Base-by-base conservation (phyloP, 768 basidiomycete species). In the Podaxis sp. region DNA sequence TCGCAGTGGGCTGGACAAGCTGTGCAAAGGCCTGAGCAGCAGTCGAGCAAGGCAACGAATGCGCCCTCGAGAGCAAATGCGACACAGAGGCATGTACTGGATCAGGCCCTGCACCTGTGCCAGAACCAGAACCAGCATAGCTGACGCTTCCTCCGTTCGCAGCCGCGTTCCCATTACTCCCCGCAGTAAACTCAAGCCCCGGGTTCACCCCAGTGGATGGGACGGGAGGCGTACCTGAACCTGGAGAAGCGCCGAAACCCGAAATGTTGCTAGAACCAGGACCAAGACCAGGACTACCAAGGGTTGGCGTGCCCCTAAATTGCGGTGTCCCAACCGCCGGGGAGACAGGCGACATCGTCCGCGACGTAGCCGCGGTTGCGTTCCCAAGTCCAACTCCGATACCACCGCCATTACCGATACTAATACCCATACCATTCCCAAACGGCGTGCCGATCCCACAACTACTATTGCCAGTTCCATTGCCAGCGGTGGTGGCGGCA, bases 1-100 rank as follows among this genome's bases (percentile, higher is more conserved):
- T 85, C 75, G 88, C 82, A 55, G 83, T 85, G 22, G 87, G 86
- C 71, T 88, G 89, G 22, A 92, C 88, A 62, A 91, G 83, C 73
- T 90, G 88, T 38, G 80, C 76, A 73, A 91, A 93, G 0, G 89
- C 87, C 69, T 88, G 84, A 47, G 88, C 87, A 6, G 87, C 90
- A 15, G 88, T 86, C 58, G 89, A 90, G 75, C 91, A 93, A 46
- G 91, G 89, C 62, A 90, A 76, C 64, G 84, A 78, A 73, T 84
- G 85, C 8, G 88, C 89, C 72, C 80, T 81, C 36, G 83, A 77
- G 65, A 93, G 79, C 46, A 93, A 79, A 69, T 90, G 87, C 66
- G 77, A 79, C 59, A 92, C 87, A 49, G 89, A 88, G 54, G 87
- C 80, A 65, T 82, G 79, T 58, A 84, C 78, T 63, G 83, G 79